Evolutionary conservation across 2,329 filamentous ascomycete species (phyloP), one percentile per base, ranked within the genome.

Genomic region (Cercospora zeina): DNA sequence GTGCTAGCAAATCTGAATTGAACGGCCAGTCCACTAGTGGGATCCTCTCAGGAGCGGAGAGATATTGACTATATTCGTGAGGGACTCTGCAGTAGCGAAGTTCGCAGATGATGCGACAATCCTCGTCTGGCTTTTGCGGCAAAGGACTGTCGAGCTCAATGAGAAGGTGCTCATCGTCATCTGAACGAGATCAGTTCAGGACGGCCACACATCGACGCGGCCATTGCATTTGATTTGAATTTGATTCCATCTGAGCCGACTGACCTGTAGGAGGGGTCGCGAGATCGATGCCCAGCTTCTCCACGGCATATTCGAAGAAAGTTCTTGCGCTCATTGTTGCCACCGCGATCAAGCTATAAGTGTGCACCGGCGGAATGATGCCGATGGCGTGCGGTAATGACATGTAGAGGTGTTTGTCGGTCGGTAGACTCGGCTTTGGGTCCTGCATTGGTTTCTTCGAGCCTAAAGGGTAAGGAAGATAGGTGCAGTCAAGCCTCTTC

Each of bases 271-370:
- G 27, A 49, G 36, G 19, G 14, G 16, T 36, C 27, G 37, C 47
- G 58, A 53, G 31, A 16, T 51, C 49, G 14, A 19, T 33, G 9
- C 58, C 58, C 4, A 66, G 60, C 14, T 61, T 64, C 55, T 70
- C 67, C 10, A 53, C 50, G 8, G 67, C 61, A 36, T 61, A 59
- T 11, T 62, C 49, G 62, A 69, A 70, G 63, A 70, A 70, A 24
- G 56, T 64, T 13, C 59, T 59, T 7, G 53, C 30, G 21, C 47
- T 59, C 57, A 65, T 68, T n/a, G 67, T 62, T 37, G 54, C 63
- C 14, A 66, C 61, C 54, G 60, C 67, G 16, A 69, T 57, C 11
- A 71, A 47, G 16, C 47, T 39, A 13, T 47, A 33, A 27, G n/a
- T 33, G 21, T 62, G 31, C 31, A 24, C 16, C 16, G 36, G 19